Evolutionary conservation across 176 grass and related monocot genomes (phyloP), one percentile per base, ranked within the genome.

Genomic region (Cymbopogon citratus): DNA sequence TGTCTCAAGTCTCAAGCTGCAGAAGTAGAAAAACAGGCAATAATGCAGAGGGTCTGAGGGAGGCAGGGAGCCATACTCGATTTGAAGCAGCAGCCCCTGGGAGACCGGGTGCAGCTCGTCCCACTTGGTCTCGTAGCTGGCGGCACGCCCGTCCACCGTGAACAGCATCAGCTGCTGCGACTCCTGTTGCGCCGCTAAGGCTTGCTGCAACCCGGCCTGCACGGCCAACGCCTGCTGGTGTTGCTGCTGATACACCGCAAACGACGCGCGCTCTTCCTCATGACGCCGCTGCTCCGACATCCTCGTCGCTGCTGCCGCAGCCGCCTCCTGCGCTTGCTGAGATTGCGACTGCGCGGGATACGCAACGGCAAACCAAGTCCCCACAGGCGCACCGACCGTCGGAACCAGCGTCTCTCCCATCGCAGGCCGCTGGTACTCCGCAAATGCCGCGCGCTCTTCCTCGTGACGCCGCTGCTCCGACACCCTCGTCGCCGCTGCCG

Each of bases 31-130:
- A 11, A 74, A 36, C 56, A 33, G 62, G 45, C 59, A 61, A 73
- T 16, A 91, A 41, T 49, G 13, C 28, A 71, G 70, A 28, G 73
- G n/a, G n/a, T n/a, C n/a, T n/a, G n/a, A n/a, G n/a, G n/a, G n/a
- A n/a, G n/a, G n/a, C n/a, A n/a, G n/a, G 14, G 74, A 78, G 12
- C 18, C 84, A 11, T 92, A 95, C 93, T 92, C 93, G 72, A 92
- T 90, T 44, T 88, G 76, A 63, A 92, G 88, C 36, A 96, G 87
- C 65, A 92, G 45, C 4, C 71, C 80, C 82, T 91, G 90, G 2
- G 88, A 96, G n/a, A 67, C 41, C 6, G 91, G 76, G 40, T 96
- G 93, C 44, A 96, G 81, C 63, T 92, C 85, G 43, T 75, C 77
- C 78, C 85, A 96, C 76, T 87, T 92, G 16, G 85, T 91, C 26